Percentiles rank a stretch among this genome's conserved stretches.
These are phyloP conservation scores for Santalum album DNA, from an alignment of 164 flowering plant species.

Conservation along the genomic window DNA sequence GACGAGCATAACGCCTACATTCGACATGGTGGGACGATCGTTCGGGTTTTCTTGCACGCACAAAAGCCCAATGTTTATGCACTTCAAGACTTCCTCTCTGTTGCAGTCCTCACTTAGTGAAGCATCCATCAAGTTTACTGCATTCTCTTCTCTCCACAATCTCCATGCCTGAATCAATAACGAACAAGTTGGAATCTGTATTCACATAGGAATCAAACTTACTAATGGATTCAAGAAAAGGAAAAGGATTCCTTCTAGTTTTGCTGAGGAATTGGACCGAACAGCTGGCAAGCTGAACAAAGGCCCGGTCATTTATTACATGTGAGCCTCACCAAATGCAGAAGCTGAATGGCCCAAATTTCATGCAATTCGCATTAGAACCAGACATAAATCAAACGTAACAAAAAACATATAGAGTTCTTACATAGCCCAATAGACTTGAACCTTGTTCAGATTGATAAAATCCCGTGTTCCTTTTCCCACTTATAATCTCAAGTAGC, in stretches of 20 bases:
- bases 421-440: neutral
- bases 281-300: no score
- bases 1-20: neutral
- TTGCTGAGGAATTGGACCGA: no score
- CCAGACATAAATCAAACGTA: neutral
- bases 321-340: no score
- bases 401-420: neutral
- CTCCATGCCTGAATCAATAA: neutral
- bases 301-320: no score
- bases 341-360: neutral
- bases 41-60: neutral
- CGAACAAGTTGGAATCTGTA: no score
- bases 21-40: neutral
- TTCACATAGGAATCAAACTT: no score
- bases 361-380: neutral
- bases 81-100: neutral
- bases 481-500: neutral
- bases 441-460: neutral
- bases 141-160: neutral
- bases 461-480: neutral
- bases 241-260: no score
- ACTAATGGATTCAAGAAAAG: no score
- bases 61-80: neutral
- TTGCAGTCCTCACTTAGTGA: neutral
- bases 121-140: neutral